Evolutionary conservation across 306 rosid species (phyloP), one percentile per base, ranked within the genome.

Genomic region (Trifolium repens): DNA sequence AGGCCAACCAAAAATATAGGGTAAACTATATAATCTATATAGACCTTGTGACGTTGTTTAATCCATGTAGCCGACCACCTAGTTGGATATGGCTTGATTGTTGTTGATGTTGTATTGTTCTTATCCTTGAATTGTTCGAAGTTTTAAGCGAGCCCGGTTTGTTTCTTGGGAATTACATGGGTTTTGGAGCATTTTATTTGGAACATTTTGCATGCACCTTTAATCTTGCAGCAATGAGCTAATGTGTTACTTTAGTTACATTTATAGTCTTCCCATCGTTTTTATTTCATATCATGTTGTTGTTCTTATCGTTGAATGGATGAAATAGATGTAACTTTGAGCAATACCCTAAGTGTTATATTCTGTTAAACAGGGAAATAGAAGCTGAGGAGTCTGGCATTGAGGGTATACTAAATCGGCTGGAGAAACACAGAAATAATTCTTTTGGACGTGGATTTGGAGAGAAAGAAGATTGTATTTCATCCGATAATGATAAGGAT

Each of bases 391-490:
- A 90, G 69, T 89, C 91, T 79, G 98, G 98, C 43, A 83, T 96
- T 81, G 98, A 83, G 81, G 99, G 99, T 27, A 96, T 96, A 82
- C 81, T 96, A 85, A 87, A 74, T 74, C 90, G 98, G 58, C 80
- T 92, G 87, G 97, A 86, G 86, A 92, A 85, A 77, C 81, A 89
- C 65, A 89, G 98, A 77, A 90, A 61, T 83, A 61, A 8, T 54
- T 57, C 70, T 37, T 83, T 84, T 12, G 92, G 92, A 40, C 58
- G 82, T 60, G 75, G 72, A 58, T 30, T 71, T 40, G 68, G n/a
- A 42, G 86, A 80, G 69, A 83, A 83, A 78, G 90, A 81, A 55
- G 86, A 76, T 62, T 54, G 4, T 42, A 12, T 42, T 72, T 67
- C 58, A 39, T 27, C 74, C 0, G 27, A 22, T 27, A 69, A 49